A percentile compares a stretch with the other conserved stretches of the same genome.
These are phyloP conservation scores for Aspergillus chevalieri DNA, from an alignment of 2,329 filamentous ascomycete species.

Conservation along the genomic window DNA sequence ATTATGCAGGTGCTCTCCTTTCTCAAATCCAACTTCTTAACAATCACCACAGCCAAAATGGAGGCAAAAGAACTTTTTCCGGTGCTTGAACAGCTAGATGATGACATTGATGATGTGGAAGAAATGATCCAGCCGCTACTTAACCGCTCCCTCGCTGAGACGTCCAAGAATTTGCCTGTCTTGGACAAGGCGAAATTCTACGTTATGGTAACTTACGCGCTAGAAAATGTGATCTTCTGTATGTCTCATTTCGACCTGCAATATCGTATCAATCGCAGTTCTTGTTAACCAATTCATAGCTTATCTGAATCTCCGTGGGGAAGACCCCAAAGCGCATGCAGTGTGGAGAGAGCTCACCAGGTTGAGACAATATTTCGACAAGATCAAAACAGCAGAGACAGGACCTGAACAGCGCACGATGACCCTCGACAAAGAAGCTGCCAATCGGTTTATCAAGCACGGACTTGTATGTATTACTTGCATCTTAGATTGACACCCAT, in stretches of 20 bases:
- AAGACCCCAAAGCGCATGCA: slow-evolving; percentile 75
- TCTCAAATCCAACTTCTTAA: slow-evolving; percentile 11
- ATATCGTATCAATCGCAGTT: not conserved
- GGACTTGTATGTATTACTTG: slow-evolving; percentile 56
- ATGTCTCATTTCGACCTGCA: slow-evolving; percentile 22
- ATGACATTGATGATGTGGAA: slow-evolving; percentile 73
- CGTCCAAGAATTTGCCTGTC: slow-evolving; percentile 74
- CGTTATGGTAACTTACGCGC: slow-evolving; percentile 77
- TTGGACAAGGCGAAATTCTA: slow-evolving; percentile 93
- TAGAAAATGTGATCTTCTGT: slow-evolving; percentile 89
- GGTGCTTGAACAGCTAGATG: slow-evolving; percentile 67
- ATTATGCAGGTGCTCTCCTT: slow-evolving; percentile 1
- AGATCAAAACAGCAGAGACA: slow-evolving; percentile 73
- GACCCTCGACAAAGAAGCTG: slow-evolving; percentile 66
- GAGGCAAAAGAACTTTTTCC: slow-evolving; percentile 56
- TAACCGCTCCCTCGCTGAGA: slow-evolving; percentile 56
- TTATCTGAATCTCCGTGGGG: slow-evolving; percentile 69
- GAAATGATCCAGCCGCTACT: slow-evolving; percentile 69
- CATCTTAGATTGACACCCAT: slow-evolving; percentile 1
- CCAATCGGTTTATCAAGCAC: slow-evolving; percentile 73
- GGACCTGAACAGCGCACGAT: slow-evolving; percentile 53
- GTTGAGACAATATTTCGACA: slow-evolving; percentile 85
- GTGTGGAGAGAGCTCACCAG: slow-evolving; percentile 80
- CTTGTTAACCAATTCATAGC: slow-evolving; percentile 41
- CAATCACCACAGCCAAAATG: slow-evolving; percentile 33